These are phyloP conservation scores for Penicillium chermesinum DNA, from an alignment of 495 filamentous ascomycete species.

Conservation along the genomic window DNA sequence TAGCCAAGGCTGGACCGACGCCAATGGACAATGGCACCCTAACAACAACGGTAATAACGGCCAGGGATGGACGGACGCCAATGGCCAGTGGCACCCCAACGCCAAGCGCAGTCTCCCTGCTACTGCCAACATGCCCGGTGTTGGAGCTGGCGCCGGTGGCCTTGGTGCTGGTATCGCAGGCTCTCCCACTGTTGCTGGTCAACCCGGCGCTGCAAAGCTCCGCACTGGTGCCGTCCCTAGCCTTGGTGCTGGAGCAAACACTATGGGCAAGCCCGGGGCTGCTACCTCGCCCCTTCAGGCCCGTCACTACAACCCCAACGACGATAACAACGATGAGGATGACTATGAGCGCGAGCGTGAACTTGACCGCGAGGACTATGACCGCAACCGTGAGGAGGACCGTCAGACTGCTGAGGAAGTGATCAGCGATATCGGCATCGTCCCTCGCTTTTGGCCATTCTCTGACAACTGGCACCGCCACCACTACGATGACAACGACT, in stretches of 20 bases:
- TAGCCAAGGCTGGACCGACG: slow-evolving; percentile 17
- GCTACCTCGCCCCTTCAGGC: not conserved
- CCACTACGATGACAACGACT: slow-evolving; percentile 3
- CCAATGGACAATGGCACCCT: slow-evolving; percentile 14
- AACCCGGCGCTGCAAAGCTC: not conserved
- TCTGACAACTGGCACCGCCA: not conserved
- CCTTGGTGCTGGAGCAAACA: not conserved
- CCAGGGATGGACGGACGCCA: slow-evolving; percentile 15
- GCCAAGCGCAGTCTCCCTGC: slow-evolving; percentile 13
- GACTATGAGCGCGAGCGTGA: slow-evolving; percentile 1
- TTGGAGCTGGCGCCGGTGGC: slow-evolving; percentile 2
- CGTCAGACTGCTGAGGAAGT: not conserved
- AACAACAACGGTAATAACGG: slow-evolving; percentile 9
- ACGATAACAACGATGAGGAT: not conserved
- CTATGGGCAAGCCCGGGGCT: not conserved
- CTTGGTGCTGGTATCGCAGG: not conserved
- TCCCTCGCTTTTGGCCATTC: slow-evolving; percentile 4
- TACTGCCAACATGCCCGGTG: not conserved
- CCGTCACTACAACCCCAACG: slow-evolving; percentile 2
- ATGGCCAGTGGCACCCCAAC: slow-evolving; percentile 18
- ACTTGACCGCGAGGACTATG: not conserved
- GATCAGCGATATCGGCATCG: not conserved
- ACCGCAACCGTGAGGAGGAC: slow-evolving; percentile 1
- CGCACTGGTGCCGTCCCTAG: not conserved
- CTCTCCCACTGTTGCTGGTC: not conserved